These are phyloP conservation scores for Secale cereale DNA, from an alignment of 176 grass and related monocot genomes.

Conservation along the genomic window DNA sequence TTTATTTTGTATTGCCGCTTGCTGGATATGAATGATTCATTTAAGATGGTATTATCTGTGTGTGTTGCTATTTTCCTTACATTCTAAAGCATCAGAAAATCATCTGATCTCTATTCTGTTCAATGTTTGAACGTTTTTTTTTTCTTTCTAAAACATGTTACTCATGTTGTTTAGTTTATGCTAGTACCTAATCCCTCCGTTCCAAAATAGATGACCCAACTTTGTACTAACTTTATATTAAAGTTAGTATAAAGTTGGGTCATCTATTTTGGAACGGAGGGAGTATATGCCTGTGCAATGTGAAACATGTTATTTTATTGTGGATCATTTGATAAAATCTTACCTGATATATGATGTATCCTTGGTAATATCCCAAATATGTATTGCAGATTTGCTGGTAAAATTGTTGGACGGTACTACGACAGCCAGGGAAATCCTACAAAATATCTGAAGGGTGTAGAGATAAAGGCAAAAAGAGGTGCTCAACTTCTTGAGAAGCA, in stretches of 20 bases:
- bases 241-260: no score
- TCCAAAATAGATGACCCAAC: no score
- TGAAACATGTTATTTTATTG: constrained; percentile 9
- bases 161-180: neutral
- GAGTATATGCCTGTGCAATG: neutral
- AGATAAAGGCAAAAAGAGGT: constrained; percentile 88
- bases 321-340: neutral
- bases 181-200: no score
- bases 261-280: no score
- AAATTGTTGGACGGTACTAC: constrained; percentile 80
- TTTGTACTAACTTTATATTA: no score
- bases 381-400: constrained; percentile 72
- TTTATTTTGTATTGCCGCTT: constrained; percentile 4
- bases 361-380: neutral
- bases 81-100: neutral
- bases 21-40: neutral
- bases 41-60: neutral
- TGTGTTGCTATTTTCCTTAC: constrained; percentile 10
- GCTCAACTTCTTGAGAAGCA: constrained; percentile 92
- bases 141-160: neutral
- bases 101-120: neutral
- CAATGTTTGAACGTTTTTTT: neutral
- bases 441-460: constrained; percentile 86
- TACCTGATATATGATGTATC: neutral
- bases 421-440: constrained; percentile 82